These are phyloP conservation scores for Aureobasidium lini DNA, from an alignment of 2,329 filamentous ascomycete species.

Conservation along the genomic window DNA sequence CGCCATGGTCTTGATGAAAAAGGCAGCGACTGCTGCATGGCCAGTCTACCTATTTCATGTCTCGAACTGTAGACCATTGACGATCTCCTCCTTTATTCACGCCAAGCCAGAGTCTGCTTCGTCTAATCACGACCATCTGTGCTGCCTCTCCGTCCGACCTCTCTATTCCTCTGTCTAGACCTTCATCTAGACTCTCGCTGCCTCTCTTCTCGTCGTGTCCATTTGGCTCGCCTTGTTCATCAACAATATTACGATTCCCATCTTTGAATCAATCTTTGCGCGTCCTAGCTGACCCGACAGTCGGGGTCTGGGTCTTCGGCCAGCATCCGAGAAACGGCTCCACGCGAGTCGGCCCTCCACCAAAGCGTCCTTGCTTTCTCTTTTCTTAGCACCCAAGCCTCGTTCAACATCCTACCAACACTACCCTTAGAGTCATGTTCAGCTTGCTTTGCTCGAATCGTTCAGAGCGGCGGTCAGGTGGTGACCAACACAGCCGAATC, in stretches of 20 bases:
- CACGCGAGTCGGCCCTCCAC: not conserved
- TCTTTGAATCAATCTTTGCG: not conserved
- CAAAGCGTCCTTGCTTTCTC: not conserved
- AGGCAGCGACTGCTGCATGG: slow-evolving; percentile 1
- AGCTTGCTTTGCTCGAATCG: not conserved
- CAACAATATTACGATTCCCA: not conserved
- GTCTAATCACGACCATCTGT: not conserved
- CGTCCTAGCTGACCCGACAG: not conserved
- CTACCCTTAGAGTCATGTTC: not conserved
- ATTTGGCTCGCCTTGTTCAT: not conserved
- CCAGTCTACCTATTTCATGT: not conserved
- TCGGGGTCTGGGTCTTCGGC: not conserved
- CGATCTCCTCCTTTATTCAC: not conserved
- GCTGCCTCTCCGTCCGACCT: not conserved
- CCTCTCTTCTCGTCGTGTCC: not conserved
- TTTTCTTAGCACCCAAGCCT: not conserved
- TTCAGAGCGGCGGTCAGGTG: not conserved
- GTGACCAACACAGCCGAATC: no score
- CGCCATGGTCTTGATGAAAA: not conserved
- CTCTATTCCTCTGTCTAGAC: not conserved
- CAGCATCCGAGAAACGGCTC: not conserved
- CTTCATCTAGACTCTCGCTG: not conserved
- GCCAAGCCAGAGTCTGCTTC: not conserved
- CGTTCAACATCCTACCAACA: not conserved
- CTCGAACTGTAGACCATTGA: not conserved